These are phyloP conservation scores for Adenanthera pavonina DNA, from an alignment of 306 rosid species.

Conservation along the genomic window DNA sequence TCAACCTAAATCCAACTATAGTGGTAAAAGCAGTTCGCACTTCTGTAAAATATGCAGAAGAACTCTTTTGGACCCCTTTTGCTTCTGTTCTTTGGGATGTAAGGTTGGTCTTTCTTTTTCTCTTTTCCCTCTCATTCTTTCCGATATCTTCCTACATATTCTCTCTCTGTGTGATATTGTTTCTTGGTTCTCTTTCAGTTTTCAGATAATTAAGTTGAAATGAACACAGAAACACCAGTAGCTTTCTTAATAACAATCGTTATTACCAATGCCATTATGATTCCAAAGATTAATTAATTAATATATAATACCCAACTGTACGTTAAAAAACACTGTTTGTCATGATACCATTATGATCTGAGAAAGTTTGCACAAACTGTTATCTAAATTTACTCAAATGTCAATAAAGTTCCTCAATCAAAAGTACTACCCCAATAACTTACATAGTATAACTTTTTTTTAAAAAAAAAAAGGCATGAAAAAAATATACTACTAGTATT, in stretches of 20 bases:
- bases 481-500: too few species aligned
- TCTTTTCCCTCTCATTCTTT: background rate
- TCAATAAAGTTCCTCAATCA: background rate
- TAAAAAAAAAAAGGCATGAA: too few species aligned
- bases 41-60: slow-evolving; percentile 64
- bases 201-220: too few species aligned
- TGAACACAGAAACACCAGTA: background rate
- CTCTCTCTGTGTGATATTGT: background rate
- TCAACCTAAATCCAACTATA: slow-evolving; percentile 44
- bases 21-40: slow-evolving; percentile 47
- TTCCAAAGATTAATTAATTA: background rate
- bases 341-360: background rate
- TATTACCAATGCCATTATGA: slow-evolving; percentile 1
- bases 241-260: background rate
- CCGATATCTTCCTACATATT: too few species aligned
- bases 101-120: slow-evolving; percentile 49
- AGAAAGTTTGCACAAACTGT: background rate
- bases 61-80: slow-evolving; percentile 66
- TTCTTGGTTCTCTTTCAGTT: background rate
- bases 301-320: background rate
- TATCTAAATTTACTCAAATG: background rate
- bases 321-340: background rate
- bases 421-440: too few species aligned
- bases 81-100: slow-evolving; percentile 81
- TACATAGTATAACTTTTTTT: too few species aligned